Evolutionary conservation across 768 basidiomycete genomes (phyloP), one percentile per base, ranked within the genome.

Genomic region (Lactifluus subvellereus): DNA sequence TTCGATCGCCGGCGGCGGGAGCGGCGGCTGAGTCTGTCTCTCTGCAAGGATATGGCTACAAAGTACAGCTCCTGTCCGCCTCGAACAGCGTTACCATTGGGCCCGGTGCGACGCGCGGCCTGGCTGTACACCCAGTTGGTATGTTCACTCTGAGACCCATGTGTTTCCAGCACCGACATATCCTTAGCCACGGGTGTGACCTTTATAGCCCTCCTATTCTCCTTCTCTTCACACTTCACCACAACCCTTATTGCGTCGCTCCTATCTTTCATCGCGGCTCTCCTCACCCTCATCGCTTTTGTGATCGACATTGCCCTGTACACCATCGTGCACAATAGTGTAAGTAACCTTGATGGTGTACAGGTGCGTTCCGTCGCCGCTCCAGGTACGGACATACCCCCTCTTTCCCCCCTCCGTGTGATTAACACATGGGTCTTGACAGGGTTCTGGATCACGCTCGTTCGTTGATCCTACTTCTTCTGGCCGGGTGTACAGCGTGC

Each of bases 121-220:
- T 91, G 7, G 87, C 83, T 2, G 77, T 89, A 32, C 88, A 89
- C 66, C 88, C 89, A 16, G 82, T 89, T 57, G 89, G 89, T 88
- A 66, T 6, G 35, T 32, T 53, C 43, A 4, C 22, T 22, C 27
- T 54, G 13, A 27, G 38, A 53, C 16, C 22, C n/a, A 22, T 20
- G 0, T 6, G 11, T 47, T n/a, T 11, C 33, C 35, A 11, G 10
- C 16, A 27, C 57, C 59, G 48, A 67, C 33, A 49, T 57, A 27
- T 54, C 33, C 33, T 45, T 65, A 80, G 81, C 82, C 8, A 69
- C 77, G 18, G 85, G 76, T 27, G 78, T 85, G 42, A 81, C 84
- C 27, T 80, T 89, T 69, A 64, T 90, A 59, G 89, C 89, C 6
- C 75, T 89, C 66, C 70, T 83, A 51, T 73, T 86, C 61, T 82